These are phyloP conservation scores for Triangularia setosa DNA, from an alignment of 2,329 filamentous ascomycete species.

Conservation along the genomic window DNA sequence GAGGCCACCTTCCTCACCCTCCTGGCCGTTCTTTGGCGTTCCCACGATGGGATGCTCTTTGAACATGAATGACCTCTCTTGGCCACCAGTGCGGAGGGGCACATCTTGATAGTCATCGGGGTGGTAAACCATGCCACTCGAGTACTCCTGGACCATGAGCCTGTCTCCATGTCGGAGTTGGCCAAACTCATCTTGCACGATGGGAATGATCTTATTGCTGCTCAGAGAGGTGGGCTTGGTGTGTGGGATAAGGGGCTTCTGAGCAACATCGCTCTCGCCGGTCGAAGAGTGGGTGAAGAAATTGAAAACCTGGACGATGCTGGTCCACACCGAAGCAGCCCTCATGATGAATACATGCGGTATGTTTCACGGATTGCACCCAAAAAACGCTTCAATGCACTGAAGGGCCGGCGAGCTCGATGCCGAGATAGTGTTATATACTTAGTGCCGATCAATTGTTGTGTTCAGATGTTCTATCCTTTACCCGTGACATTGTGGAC, in stretches of 20 bases:
- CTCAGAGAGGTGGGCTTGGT: neutral
- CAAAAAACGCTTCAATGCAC: neutral
- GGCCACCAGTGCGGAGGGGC: neutral
- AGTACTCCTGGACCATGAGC: neutral
- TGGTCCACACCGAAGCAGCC: constrained; percentile 11
- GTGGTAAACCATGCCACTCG: constrained; percentile 4
- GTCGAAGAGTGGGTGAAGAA: constrained; percentile 7
- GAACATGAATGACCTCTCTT: neutral
- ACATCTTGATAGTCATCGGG: neutral
- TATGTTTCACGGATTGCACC: neutral
- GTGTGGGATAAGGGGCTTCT: neutral
- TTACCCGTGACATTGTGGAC: neutral
- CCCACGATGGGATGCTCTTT: neutral
- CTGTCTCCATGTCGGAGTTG: neutral
- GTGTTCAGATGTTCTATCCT: neutral
- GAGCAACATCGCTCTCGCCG: neutral
- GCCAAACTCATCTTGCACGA: neutral
- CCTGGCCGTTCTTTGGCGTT: constrained; percentile 9
- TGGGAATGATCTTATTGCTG: neutral
- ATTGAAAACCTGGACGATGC: constrained; percentile 12
- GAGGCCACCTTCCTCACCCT: constrained; percentile 1
- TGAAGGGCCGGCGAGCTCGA: neutral
- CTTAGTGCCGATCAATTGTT: no score
- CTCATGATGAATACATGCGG: constrained; percentile 7
- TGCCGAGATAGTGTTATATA: neutral